Base-by-base conservation (phyloP, 257 asterid species). In the Rhazya stricta region DNA sequence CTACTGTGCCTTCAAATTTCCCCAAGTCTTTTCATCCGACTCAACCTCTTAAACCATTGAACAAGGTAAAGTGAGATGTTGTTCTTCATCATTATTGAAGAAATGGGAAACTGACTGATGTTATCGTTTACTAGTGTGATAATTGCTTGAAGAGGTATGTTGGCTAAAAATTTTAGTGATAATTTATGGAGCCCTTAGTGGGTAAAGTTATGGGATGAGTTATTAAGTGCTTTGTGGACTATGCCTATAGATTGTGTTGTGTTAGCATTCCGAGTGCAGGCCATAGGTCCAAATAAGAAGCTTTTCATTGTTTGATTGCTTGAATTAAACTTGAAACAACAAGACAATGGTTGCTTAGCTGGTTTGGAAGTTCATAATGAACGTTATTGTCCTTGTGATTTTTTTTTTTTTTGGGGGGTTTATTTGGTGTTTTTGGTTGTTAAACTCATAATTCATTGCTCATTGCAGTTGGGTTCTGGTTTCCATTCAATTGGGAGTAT, bases 381-480 rank as follows among this genome's bases (percentile, higher is more conserved):
- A 27, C 57, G 13, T 6, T 36, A 43, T 9, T 34, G 42, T 15
- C 27, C 45, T 36, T 30, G 15, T 39, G 23, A 6, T 21, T 69
- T 65, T 10, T 36, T 48, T n/a, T 79, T 13, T 6, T 6, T 74
- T 39, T n/a, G 36, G 1, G 11, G 18, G 58, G 21, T n/a, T 19
- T 32, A n/a, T n/a, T n/a, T n/a, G n/a, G n/a, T 65, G 37, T 16
- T 42, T 43, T 30, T 75, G 43, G 73, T 68, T 71, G 43, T 3
- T 66, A 16, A 32, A 1, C 73, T 45, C 50, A 37, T 75, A 4
- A 15, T 53, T 53, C 51, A 45, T 76, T 42, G 27, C 32, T 39
- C 62, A 50, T 58, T 63, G 82, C 93, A 90, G 96, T 79, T 80
- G n/a, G 86, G 89, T 63, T 82, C 86, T 27, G 88, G 90, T 69